Evolutionary conservation across 768 basidiomycete genomes (phyloP).

Genomic region (Daedaleopsis sinensis): DNA sequence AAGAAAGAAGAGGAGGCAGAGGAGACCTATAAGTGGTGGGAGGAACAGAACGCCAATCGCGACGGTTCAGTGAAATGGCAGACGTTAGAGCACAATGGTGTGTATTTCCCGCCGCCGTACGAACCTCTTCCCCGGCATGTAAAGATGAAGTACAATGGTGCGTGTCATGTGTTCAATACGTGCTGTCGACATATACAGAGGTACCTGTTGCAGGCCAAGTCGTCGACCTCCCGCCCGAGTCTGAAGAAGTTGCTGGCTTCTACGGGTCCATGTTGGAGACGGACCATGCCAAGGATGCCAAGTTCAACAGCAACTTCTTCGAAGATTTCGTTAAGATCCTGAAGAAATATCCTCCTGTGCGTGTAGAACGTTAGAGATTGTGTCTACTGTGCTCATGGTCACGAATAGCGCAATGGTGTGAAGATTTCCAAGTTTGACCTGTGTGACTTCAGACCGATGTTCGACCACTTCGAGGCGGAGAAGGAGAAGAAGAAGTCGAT

Average conservation of each 20-base stretch:
- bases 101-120: constrained; percentile 95
- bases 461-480: constrained; percentile 87
- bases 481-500: constrained; percentile 92
- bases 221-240: constrained; percentile 77
- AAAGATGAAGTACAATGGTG: constrained; percentile 96
- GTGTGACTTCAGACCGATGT: constrained; percentile 97
- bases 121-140: constrained; percentile 78
- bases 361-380: constrained; percentile 32
- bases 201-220: constrained; percentile 67
- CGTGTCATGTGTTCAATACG: constrained; percentile 24
- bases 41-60: constrained; percentile 64
- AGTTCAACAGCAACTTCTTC: constrained; percentile 96
- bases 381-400: neutral
- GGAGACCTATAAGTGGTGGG: constrained; percentile 88
- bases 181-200: neutral
- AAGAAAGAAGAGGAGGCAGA: constrained; percentile 65
- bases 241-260: constrained; percentile 97
- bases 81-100: constrained; percentile 93
- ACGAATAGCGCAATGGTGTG: constrained; percentile 61
- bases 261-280: constrained; percentile 92
- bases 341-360: constrained; percentile 80
- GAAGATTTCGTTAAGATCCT: constrained; percentile 82
- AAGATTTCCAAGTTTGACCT: constrained; percentile 75
- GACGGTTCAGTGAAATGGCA: constrained; percentile 89
- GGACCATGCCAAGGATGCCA: constrained; percentile 85